Percentiles rank a stretch among this genome's conserved stretches.
These are phyloP conservation scores for Trichoderma sp. DNA, from an alignment of 2,329 filamentous ascomycete genomes.

Conservation along the genomic window DNA sequence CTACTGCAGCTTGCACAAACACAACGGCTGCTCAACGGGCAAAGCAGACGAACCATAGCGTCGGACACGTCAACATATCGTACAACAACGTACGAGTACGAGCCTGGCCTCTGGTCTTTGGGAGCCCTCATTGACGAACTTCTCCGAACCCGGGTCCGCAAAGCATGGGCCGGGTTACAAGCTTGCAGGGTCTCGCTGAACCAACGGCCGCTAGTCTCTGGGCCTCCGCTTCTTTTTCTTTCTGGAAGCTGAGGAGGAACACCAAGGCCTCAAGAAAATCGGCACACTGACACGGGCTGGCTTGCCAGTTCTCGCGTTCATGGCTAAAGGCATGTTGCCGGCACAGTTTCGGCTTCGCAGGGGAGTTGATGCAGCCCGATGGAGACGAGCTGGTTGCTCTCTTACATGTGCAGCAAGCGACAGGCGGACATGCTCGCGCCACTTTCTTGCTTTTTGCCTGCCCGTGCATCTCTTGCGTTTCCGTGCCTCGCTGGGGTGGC, in stretches of 20 bases:
- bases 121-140: neutral
- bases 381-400: neutral
- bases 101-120: neutral
- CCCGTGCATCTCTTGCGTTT: conserved; percentile 1
- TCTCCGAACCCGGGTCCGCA: neutral
- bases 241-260: conserved; percentile 25
- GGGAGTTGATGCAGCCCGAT: conserved; percentile 24
- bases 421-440: conserved; percentile 7
- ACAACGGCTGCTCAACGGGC: neutral
- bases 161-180: neutral
- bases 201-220: conserved; percentile 19
- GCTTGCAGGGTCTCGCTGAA: conserved; percentile 14
- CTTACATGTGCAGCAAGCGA: neutral
- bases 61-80: neutral
- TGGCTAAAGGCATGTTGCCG: conserved; percentile 12
- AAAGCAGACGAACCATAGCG: neutral
- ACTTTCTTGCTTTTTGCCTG: conserved; percentile 1
- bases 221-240: conserved; percentile 19
- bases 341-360: conserved; percentile 20
- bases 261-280: conserved; percentile 12
- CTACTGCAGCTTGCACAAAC: neutral
- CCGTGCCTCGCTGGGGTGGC: conserved; percentile 7
- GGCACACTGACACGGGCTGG: neutral
- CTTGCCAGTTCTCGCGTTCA: neutral
- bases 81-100: neutral